Evolutionary conservation across 2,329 filamentous ascomycete species (phyloP).

Genomic region (Aspergillus vadensis): DNA sequence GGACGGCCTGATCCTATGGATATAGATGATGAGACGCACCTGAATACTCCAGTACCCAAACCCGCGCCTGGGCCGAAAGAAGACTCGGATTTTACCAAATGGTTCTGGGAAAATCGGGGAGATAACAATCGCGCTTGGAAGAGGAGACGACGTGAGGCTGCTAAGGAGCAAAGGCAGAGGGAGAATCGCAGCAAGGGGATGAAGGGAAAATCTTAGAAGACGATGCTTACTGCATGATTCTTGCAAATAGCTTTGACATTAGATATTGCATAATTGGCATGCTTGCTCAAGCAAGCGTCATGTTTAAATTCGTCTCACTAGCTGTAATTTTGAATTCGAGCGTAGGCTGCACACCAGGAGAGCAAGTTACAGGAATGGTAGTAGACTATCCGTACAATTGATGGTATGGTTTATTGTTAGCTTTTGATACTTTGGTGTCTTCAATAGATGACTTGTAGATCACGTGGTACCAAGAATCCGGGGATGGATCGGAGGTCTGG

Average conservation of each 20-base stretch:
- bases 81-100: slow-evolving; percentile 62
- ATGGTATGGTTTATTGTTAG: background rate
- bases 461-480: slow-evolving; percentile 20
- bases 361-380: background rate
- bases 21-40: slow-evolving; percentile 28
- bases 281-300: background rate
- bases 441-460: background rate
- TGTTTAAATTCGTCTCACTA: background rate
- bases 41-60: slow-evolving; percentile 30
- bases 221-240: background rate
- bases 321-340: background rate
- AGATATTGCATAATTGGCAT: background rate
- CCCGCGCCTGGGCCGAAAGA: slow-evolving; percentile 22
- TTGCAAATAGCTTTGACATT: background rate
- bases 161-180: slow-evolving; percentile 61
- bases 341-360: background rate
- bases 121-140: slow-evolving; percentile 56
- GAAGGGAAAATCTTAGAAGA: slow-evolving; percentile 36
- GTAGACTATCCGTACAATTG: background rate
- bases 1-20: slow-evolving; percentile 23
- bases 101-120: slow-evolving; percentile 60
- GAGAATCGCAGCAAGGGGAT: slow-evolving; percentile 59
- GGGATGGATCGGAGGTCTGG: background rate
- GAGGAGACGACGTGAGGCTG: slow-evolving; percentile 59
- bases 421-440: background rate